Evolutionary conservation across 441 rosid species (phyloP).

Genomic region (Pelargonium citronellum): DNA sequence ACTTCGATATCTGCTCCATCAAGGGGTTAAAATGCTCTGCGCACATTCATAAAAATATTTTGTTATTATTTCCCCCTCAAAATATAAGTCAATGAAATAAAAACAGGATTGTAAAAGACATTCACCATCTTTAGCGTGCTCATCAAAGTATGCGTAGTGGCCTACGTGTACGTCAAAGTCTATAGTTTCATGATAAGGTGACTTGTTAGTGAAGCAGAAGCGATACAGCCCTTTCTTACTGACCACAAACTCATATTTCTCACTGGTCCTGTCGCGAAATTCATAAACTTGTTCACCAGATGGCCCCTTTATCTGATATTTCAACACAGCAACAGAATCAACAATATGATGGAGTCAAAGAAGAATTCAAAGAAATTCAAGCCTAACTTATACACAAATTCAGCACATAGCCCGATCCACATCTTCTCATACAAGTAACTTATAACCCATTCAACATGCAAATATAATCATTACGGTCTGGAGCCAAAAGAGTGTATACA

Average conservation of each 20-base stretch:
- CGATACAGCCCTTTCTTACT: slow-evolving; percentile 47
- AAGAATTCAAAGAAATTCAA: neutral
- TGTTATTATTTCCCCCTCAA: too few species aligned
- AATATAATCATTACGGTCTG: too few species aligned
- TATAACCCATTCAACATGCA: too few species aligned
- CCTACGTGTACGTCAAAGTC: slow-evolving; percentile 57
- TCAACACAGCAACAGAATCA: neutral
- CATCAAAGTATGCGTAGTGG: slow-evolving; percentile 46
- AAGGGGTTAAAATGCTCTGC: slow-evolving; percentile 58
- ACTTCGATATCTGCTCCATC: slow-evolving; percentile 50
- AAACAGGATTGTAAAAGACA: neutral
- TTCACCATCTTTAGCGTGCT: slow-evolving; percentile 62
- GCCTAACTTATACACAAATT: neutral
- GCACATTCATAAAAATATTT: neutral
- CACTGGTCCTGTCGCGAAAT: slow-evolving; percentile 43
- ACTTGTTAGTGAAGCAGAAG: slow-evolving; percentile 57
- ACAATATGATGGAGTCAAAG: neutral
- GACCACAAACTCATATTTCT: slow-evolving; percentile 46
- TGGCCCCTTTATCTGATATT: slow-evolving; percentile 45
- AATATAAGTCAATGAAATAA: too few species aligned
- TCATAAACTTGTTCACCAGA: slow-evolving; percentile 48
- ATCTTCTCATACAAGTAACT: neutral
- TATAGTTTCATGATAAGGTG: slow-evolving; percentile 54
- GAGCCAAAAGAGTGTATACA: too few species aligned
- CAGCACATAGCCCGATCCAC: neutral